A percentile compares a stretch with the other conserved stretches of the same genome.
Evolutionary conservation across 352 stramenopile genomes (phyloP).

Genomic region (Lagenidium sp.): DNA sequence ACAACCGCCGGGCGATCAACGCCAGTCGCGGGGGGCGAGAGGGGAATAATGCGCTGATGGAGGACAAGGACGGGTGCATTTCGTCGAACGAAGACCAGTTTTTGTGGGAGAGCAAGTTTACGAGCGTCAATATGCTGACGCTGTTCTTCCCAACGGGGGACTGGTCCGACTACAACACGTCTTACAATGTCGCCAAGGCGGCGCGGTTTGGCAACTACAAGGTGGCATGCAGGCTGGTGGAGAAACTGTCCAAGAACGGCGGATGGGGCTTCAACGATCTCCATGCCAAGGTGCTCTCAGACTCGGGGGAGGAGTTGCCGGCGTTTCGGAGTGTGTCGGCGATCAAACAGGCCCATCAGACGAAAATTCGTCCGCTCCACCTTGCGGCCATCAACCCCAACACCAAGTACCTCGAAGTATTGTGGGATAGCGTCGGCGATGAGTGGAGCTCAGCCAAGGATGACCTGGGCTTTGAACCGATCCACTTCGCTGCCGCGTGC

Average conservation of each 20-base stretch:
- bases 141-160: conserved; percentile 54
- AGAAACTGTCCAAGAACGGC: conserved; percentile 38
- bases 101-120: conserved; percentile 30
- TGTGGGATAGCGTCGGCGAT: conserved; percentile 47
- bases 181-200: conserved; percentile 23
- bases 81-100: conserved; percentile 10
- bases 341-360: conserved; percentile 57
- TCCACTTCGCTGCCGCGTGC: conserved; percentile 62
- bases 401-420: conserved; percentile 38
- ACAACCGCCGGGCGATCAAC: conserved; percentile 75
- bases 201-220: conserved; percentile 34
- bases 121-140: conserved; percentile 56
- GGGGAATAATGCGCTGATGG: conserved; percentile 65
- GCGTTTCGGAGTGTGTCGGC: conserved; percentile 52
- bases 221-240: conserved; percentile 37
- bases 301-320: conserved; percentile 23
- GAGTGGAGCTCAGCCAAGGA: conserved; percentile 47
- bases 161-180: conserved; percentile 26
- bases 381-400: conserved; percentile 72
- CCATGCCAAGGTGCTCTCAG: conserved; percentile 43
- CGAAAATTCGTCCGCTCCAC: conserved; percentile 56
- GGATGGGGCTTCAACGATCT: conserved; percentile 59
- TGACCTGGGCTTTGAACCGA: conserved; percentile 42
- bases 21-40: conserved; percentile 71
- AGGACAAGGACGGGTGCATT: conserved; percentile 15